Percentiles rank a stretch among this genome's conserved stretches.
These are phyloP conservation scores for Paramecium bursaria DNA, from an alignment of 73 alveolate genomes.

Conservation along the genomic window DNA sequence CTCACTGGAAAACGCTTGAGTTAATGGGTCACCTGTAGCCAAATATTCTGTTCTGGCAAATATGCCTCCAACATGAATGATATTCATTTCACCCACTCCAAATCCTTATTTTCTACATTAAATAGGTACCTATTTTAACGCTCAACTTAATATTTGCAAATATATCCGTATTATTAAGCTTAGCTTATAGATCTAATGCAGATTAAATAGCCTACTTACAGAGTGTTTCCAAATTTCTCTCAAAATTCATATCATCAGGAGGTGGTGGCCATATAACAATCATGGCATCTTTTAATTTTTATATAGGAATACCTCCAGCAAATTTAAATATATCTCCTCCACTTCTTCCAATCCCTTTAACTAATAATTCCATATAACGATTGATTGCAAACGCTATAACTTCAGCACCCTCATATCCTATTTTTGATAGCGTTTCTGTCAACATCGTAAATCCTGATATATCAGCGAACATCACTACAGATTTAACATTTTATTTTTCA, in stretches of 20 bases:
- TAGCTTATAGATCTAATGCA: slow-evolving; percentile 86
- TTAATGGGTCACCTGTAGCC: slow-evolving; percentile 94
- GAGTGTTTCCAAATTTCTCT: slow-evolving; percentile 72
- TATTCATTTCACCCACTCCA: slow-evolving; percentile 95
- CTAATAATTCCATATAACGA: slow-evolving; percentile 94
- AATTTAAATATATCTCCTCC: slow-evolving; percentile 98
- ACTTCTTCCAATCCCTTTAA: slow-evolving; percentile 84
- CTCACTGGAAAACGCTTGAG: slow-evolving; percentile 93
- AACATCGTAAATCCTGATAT: slow-evolving; percentile 66
- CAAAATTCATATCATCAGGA: slow-evolving; percentile 49
- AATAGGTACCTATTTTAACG: slow-evolving; percentile 68
- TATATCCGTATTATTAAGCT: slow-evolving; percentile 86
- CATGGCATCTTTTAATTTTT: slow-evolving; percentile 82
- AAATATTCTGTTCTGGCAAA: slow-evolving; percentile 95
- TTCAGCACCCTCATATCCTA: slow-evolving; percentile 95
- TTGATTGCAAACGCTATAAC: slow-evolving; percentile 91
- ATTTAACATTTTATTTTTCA: slow-evolving; percentile 36
- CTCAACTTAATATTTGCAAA: slow-evolving; percentile 78
- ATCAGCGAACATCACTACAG: slow-evolving; percentile 72
- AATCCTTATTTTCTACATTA: slow-evolving; percentile 74
- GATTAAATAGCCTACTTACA: slow-evolving; percentile 88
- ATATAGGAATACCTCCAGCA: slow-evolving; percentile 78
- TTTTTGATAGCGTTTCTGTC: slow-evolving; percentile 57
- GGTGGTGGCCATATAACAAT: slow-evolving; percentile 96
- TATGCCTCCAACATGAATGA: slow-evolving; percentile 96